Evolutionary conservation across 1,284 basidiomycete species (phyloP).

Genomic region (Malassezia restricta): DNA sequence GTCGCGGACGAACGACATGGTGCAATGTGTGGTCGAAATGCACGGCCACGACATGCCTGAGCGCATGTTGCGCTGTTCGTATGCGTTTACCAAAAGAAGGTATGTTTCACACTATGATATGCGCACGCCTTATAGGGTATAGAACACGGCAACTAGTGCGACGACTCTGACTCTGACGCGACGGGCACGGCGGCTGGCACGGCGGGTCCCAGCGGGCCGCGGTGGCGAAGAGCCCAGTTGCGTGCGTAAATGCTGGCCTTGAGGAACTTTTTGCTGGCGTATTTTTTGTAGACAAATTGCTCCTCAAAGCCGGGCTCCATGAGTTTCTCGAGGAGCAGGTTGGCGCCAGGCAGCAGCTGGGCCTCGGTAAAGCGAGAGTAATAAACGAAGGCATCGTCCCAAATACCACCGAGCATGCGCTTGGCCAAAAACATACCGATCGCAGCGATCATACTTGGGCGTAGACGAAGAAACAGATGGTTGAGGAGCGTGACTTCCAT

Average conservation of each 20-base stretch:
- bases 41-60: no score
- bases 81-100: no score
- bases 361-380: slow-evolving; percentile 86
- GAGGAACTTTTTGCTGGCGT: slow-evolving; percentile 81
- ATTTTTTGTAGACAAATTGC: slow-evolving; percentile 89
- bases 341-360: slow-evolving; percentile 71
- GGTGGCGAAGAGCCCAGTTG: slow-evolving; percentile 48
- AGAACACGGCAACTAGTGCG: no score
- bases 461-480: slow-evolving; percentile 80
- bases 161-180: no score
- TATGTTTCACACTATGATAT: no score
- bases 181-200: no score
- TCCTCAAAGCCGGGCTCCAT: slow-evolving; percentile 66
- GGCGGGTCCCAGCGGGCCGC: neutral
- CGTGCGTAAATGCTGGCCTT: slow-evolving; percentile 56
- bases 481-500: slow-evolving; percentile 92
- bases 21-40: neutral
- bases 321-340: slow-evolving; percentile 72
- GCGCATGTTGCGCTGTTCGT: no score
- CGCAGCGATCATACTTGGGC: slow-evolving; percentile 88
- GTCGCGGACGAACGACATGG: neutral
- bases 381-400: slow-evolving; percentile 73
- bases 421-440: slow-evolving; percentile 68
- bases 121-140: no score
- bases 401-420: slow-evolving; percentile 44